Conservation (phyloP, 176 grass and related monocot species). For the Tillandsia fasciculata region DNA sequence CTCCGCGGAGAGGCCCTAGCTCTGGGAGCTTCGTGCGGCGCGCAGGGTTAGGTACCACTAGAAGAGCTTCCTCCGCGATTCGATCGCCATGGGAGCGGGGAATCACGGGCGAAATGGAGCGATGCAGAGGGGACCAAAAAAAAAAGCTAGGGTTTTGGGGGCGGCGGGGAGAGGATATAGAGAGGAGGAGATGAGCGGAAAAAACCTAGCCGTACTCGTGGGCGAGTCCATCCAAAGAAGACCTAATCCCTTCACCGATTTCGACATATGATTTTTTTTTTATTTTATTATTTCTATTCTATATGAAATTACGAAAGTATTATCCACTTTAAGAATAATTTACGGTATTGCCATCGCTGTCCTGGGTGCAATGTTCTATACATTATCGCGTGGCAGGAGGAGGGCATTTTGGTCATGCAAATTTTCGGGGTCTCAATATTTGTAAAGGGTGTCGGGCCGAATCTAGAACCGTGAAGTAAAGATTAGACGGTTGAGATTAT, state of each 20-base stretch:
- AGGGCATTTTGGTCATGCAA: slow-evolving; percentile 16
- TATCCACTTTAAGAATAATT: too few relatives aligned
- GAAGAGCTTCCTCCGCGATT: slow-evolving; percentile 16
- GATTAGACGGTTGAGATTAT: slow-evolving; percentile 16
- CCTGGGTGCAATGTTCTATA: too few relatives aligned
- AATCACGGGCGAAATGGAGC: background rate
- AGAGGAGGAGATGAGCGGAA: background rate
- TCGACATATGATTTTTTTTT: background rate
- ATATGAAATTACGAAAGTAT: background rate
- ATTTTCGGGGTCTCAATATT: background rate
- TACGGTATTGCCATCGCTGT: too few relatives aligned
- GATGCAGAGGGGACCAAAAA: background rate
- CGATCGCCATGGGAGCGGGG: slow-evolving; percentile 27
- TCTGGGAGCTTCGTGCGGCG: background rate
- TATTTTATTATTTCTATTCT: background rate
- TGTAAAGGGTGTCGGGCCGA: background rate
- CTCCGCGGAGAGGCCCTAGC: background rate
- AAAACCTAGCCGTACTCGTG: slow-evolving; percentile 77
- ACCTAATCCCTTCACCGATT: background rate
- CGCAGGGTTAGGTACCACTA: slow-evolving; percentile 12
- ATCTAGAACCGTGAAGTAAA: slow-evolving; percentile 10
- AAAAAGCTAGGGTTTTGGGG: slow-evolving; percentile 23
- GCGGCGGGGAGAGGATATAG: slow-evolving; percentile 19
- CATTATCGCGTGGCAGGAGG: too few relatives aligned
- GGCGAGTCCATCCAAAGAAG: slow-evolving; percentile 15